Conservation (phyloP, 2,329 filamentous ascomycete species). For the Conoideocrella luteorostrata region DNA sequence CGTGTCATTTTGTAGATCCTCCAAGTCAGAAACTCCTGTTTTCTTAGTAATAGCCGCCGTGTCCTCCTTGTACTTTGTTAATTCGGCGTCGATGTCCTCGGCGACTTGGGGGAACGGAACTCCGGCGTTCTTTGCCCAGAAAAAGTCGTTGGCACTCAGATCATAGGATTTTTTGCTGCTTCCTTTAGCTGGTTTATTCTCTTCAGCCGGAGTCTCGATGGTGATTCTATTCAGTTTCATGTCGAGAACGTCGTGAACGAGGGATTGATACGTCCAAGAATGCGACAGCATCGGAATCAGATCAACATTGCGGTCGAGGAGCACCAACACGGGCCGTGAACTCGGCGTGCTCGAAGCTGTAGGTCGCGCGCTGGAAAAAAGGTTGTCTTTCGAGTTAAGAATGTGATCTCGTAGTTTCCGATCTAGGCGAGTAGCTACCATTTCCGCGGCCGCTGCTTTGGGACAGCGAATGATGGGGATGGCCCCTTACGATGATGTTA, state of each 20-base stretch:
- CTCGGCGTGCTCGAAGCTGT: constrained; percentile 55
- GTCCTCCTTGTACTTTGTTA: constrained; percentile 93
- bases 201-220: constrained; percentile 76
- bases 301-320: constrained; percentile 93
- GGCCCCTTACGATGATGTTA: constrained; percentile 47
- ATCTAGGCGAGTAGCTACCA: constrained; percentile 90
- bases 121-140: constrained; percentile 90
- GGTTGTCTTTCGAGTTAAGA: constrained; percentile 93
- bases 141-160: constrained; percentile 83
- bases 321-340: constrained; percentile 80
- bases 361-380: constrained; percentile 70
- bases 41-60: constrained; percentile 91
- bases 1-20: constrained; percentile 86
- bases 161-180: constrained; percentile 87
- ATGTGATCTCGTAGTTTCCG: constrained; percentile 94
- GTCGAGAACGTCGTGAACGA: constrained; percentile 60
- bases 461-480: constrained; percentile 95
- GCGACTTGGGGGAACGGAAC: constrained; percentile 92
- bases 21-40: constrained; percentile 85
- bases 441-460: constrained; percentile 85
- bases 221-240: constrained; percentile 83
- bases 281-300: constrained; percentile 98
- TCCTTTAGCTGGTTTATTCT: constrained; percentile 66
- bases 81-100: constrained; percentile 89
- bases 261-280: constrained; percentile 73